A percentile compares a stretch with the other conserved stretches of the same genome.
phyloP scores from a whole-genome alignment of 2,329 filamentous ascomycete genomes.

The Phaeoacremonium minimum region DNA sequence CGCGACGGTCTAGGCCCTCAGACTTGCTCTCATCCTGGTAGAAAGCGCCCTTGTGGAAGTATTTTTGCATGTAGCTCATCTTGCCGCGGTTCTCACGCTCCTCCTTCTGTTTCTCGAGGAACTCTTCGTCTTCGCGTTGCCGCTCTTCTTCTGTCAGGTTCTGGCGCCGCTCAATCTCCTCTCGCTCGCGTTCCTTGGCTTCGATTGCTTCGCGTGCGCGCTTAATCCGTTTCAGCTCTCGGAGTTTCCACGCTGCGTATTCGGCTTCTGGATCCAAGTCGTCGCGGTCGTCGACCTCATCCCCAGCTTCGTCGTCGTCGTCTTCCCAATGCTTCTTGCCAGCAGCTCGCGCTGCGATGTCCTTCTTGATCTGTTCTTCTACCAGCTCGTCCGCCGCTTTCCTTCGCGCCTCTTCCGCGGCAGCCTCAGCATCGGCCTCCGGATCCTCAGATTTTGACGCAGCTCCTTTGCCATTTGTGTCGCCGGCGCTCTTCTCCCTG shows the following conservation, averaged over 20 bases:
- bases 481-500: conserved; percentile 29
- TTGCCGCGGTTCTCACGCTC: conserved; percentile 76
- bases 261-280: conserved; percentile 83
- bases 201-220: conserved; percentile 83
- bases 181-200: conserved; percentile 75
- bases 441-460: conserved; percentile 4
- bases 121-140: conserved; percentile 76
- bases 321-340: conserved; percentile 88
- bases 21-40: conserved; percentile 77
- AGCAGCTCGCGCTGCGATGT: conserved; percentile 68
- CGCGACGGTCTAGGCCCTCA: conserved; percentile 71
- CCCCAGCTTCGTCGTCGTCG: conserved; percentile 53
- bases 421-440: conserved; percentile 28
- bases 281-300: conserved; percentile 85
- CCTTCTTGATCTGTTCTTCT: conserved; percentile 82
- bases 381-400: conserved; percentile 75
- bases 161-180: conserved; percentile 82
- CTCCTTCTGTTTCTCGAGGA: conserved; percentile 71
- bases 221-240: conserved; percentile 85
- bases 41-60: conserved; percentile 95
- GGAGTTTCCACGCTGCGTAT: conserved; percentile 86
- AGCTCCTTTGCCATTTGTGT: conserved; percentile 13
- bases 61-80: conserved; percentile 90
- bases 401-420: conserved; percentile 57
- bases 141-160: conserved; percentile 86